Evolutionary conservation across 257 asterid genomes (phyloP), one percentile per base, ranked within the genome.

Genomic region (Petrea volubilis): DNA sequence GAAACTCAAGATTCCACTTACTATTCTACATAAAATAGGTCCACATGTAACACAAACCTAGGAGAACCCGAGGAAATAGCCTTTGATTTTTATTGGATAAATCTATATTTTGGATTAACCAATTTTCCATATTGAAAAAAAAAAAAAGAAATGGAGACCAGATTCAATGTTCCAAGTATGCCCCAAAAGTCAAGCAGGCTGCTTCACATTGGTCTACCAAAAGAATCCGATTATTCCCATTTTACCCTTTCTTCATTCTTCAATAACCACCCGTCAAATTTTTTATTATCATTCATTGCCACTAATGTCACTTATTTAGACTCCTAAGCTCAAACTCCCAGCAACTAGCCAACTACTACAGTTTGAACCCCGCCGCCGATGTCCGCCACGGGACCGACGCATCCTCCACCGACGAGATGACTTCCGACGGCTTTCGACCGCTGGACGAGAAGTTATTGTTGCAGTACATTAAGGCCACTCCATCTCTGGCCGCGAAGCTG

Each of bases 381-480:
- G n/a, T n/a, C 17, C 17, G 12, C 60, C n/a, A n/a, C n/a, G n/a
- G 7, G 12, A 9, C 20, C 17, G 12, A n/a, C n/a, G 14, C 59
- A 36, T 53, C 82, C 66, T 51, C 77, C 53, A 18, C 78, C 12
- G 23, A 24, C 53, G 9, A 31, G 7, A 88, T 88, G 96, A 77
- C 85, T 20, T 76, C 86, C 68, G 88, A 79, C 47, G 92, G 84
- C 7, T 95, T 95, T 50, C 86, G 81, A 51, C 84, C 93, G 44
- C 82, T 92, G 72, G 85, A 90, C 64, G 98, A 92, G 85, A 84
- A 85, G 74, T 68, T 79, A 60, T 61, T 95, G 80, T 70, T 88
- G 74, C 97, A 90, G 65, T 95, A 90, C 72, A 29, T 95, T 59
- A 90, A 85, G 83, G 74, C 91, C 20, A 88, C 99, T 27, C 96